phyloP scores from a whole-genome alignment of 73 alveolate genomes.

The Paraurostyla sp. region DNA sequence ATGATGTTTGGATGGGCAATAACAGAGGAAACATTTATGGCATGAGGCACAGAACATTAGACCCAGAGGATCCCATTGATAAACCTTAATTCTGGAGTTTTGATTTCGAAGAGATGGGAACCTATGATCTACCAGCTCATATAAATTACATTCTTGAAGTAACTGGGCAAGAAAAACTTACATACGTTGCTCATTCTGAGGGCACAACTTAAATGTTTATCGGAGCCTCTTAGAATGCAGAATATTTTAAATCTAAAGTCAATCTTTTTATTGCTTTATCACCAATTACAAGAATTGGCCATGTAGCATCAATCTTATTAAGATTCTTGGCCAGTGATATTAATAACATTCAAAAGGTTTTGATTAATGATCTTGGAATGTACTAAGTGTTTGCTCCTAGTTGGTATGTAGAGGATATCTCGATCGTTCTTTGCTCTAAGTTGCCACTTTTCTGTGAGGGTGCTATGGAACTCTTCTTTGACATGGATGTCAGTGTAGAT shows the following conservation, averaged over 20 bases:
- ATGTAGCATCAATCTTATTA: not conserved
- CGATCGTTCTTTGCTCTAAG: not conserved
- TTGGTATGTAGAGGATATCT: not conserved
- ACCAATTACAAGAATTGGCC: conserved; percentile 42
- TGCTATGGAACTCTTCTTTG: not conserved
- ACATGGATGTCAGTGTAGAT: conserved; percentile 26
- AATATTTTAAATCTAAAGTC: conserved; percentile 7
- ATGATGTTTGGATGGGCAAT: conserved; percentile 81
- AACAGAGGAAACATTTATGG: conserved; percentile 76
- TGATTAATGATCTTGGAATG: not conserved
- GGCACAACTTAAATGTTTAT: conserved; percentile 94
- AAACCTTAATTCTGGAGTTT: conserved; percentile 18
- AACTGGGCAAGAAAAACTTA: conserved; percentile 85
- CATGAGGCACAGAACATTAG: not conserved
- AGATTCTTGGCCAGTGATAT: not conserved
- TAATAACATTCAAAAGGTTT: not conserved
- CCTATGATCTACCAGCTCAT: conserved; percentile 90
- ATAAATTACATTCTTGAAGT: conserved; percentile 76
- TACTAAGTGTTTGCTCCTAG: not conserved
- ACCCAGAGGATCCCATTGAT: not conserved
- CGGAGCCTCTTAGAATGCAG: conserved; percentile 65
- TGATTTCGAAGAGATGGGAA: conserved; percentile 89
- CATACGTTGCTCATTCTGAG: conserved; percentile 95
- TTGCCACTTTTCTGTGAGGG: conserved; percentile 48
- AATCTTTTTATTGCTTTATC: conserved; percentile 82